Percentiles rank a stretch among this genome's conserved stretches.
These are phyloP conservation scores for Remersonia thermophila DNA, from an alignment of 2,329 filamentous ascomycete genomes.

Conservation along the genomic window DNA sequence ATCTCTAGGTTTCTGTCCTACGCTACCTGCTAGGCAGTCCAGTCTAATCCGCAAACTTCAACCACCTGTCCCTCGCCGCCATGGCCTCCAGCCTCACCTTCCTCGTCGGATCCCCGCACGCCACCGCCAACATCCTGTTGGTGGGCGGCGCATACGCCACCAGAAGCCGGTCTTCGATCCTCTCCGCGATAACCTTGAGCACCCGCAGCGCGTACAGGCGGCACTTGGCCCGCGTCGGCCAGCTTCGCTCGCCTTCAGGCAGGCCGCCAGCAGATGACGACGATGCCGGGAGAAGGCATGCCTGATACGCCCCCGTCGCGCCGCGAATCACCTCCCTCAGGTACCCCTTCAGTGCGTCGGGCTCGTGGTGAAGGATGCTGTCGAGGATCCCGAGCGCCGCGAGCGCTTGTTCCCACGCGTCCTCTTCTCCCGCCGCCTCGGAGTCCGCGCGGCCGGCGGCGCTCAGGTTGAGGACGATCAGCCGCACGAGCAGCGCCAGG, in stretches of 20 bases:
- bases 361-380: conserved; percentile 33
- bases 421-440: conserved; percentile 13
- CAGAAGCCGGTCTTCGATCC: conserved; percentile 36
- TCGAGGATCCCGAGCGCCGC: conserved; percentile 37
- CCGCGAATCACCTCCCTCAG: conserved; percentile 37
- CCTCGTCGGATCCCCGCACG: conserved; percentile 41
- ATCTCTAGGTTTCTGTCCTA: too few relatives aligned
- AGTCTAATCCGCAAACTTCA: conserved; percentile 22
- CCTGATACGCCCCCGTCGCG: conserved; percentile 17
- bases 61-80: conserved; percentile 37
- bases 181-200: conserved; percentile 33
- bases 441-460: conserved; percentile 25
- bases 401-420: conserved; percentile 26
- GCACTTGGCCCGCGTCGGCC: conserved; percentile 18
- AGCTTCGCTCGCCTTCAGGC: neutral
- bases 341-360: conserved; percentile 34
- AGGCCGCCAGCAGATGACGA: too few relatives aligned
- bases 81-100: conserved; percentile 40
- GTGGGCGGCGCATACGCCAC: conserved; percentile 32
- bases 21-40: too few relatives aligned
- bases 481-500: conserved; percentile 32
- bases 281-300: too few relatives aligned
- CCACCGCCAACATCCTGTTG: conserved; percentile 34
- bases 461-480: conserved; percentile 34
- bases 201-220: conserved; percentile 37